Evolutionary conservation across 768 basidiomycete species (phyloP).

Genomic region (Pleurotus djamor): DNA sequence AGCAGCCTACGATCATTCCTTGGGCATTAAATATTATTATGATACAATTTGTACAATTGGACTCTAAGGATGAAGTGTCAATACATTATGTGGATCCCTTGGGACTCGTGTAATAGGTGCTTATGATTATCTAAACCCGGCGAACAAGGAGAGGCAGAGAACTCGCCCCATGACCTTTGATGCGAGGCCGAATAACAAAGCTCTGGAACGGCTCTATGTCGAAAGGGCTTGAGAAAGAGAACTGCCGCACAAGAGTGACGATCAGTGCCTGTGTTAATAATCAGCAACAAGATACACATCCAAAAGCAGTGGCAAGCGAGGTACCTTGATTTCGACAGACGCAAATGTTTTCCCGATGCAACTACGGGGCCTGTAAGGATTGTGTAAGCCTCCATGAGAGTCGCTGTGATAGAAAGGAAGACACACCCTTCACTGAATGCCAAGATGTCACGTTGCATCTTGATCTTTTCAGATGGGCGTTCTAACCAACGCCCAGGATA

Average conservation of each 20-base stretch:
- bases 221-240: slow-evolving; percentile 46
- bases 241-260: slow-evolving; percentile 50
- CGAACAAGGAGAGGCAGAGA: slow-evolving; percentile 55
- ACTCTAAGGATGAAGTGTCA: too few relatives aligned
- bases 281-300: neutral
- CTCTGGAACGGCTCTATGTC: slow-evolving; percentile 65
- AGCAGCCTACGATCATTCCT: too few relatives aligned
- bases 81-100: too few relatives aligned
- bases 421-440: slow-evolving; percentile 60
- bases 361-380: slow-evolving; percentile 44
- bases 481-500: slow-evolving; percentile 65
- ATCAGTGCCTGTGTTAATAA: slow-evolving; percentile 29
- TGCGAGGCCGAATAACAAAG: slow-evolving; percentile 60
- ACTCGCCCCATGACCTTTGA: slow-evolving; percentile 49
- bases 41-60: too few relatives aligned
- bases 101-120: too few relatives aligned
- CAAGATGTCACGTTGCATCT: slow-evolving; percentile 42
- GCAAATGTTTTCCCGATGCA: slow-evolving; percentile 64
- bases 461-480: slow-evolving; percentile 23
- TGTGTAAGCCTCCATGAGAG: slow-evolving; percentile 10
- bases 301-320: slow-evolving; percentile 2
- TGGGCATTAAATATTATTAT: too few relatives aligned
- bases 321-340: slow-evolving; percentile 57
- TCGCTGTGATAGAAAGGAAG: neutral
- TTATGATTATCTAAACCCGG: slow-evolving; percentile 10